These are phyloP conservation scores for Xylaria sp. DNA, from an alignment of 2,329 filamentous ascomycete species.

Conservation along the genomic window DNA sequence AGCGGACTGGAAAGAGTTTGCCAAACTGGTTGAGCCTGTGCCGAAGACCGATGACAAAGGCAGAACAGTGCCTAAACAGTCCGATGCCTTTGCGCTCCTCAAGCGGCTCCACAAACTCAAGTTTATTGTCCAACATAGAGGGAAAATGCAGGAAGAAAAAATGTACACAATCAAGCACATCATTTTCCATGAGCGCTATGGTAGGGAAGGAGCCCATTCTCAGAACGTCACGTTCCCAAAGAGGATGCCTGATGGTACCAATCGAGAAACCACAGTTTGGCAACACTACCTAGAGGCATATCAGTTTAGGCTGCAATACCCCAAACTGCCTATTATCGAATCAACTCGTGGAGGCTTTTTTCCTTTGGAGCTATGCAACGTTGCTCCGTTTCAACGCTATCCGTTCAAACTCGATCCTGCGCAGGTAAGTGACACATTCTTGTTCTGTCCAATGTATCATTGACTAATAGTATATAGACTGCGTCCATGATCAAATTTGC, in stretches of 20 bases:
- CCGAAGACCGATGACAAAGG: conserved; percentile 37
- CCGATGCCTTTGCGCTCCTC: conserved; percentile 65
- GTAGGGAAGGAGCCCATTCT: conserved; percentile 58
- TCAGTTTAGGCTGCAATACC: conserved; percentile 57
- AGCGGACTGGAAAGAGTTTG: conserved; percentile 44
- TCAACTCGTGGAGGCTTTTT: conserved; percentile 65
- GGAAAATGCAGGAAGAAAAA: conserved; percentile 57
- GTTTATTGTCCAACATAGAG: conserved; percentile 66
- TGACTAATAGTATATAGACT: conserved; percentile 64
- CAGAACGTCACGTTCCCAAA: conserved; percentile 67
- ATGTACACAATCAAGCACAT: conserved; percentile 64
- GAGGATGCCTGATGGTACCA: conserved; percentile 51
- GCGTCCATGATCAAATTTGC: conserved; percentile 92
- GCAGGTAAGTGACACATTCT: conserved; percentile 53
- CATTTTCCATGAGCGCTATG: conserved; percentile 57
- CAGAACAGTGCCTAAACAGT: conserved; percentile 48
- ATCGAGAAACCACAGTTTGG: conserved; percentile 56
- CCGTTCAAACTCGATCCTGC: conserved; percentile 67
- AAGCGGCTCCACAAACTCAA: conserved; percentile 64
- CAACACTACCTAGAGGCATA: conserved; percentile 69
- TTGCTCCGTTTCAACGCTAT: conserved; percentile 68
- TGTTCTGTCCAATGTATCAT: background rate
- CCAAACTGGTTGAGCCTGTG: conserved; percentile 51
- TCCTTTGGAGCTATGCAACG: conserved; percentile 68
- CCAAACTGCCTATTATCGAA: conserved; percentile 66